Conservation (phyloP, 495 filamentous ascomycete genomes). For the Penicillium cataractarum region DNA sequence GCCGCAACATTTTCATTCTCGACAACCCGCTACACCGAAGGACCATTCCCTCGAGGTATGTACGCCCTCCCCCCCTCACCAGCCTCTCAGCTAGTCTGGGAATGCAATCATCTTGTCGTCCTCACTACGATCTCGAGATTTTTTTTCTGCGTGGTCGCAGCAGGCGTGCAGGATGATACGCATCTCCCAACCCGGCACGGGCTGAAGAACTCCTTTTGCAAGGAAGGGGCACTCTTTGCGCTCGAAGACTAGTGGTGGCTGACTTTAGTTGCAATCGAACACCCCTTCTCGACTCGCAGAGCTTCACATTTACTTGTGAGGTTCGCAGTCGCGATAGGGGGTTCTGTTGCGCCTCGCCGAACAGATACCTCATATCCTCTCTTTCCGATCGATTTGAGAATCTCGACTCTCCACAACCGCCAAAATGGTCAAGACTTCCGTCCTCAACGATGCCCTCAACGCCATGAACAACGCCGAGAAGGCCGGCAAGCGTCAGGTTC, state of each 20-base stretch:
- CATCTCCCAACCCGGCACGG: slow-evolving; percentile 72
- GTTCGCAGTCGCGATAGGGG: slow-evolving; percentile 6
- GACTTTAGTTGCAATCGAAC: slow-evolving; percentile 51
- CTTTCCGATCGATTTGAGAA: slow-evolving; percentile 75
- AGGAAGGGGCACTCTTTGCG: slow-evolving; percentile 86
- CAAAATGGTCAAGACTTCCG: slow-evolving; percentile 98
- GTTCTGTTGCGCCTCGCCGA: slow-evolving; percentile 18
- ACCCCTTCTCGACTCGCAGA: slow-evolving; percentile 8
- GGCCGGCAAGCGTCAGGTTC: slow-evolving; percentile 95
- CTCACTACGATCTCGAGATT: slow-evolving; percentile 7
- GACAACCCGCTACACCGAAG: slow-evolving; percentile 34
- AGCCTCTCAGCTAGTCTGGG: slow-evolving; percentile 56
- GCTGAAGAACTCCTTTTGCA: slow-evolving; percentile 89
- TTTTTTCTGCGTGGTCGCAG: slow-evolving; percentile 13
- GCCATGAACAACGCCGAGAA: slow-evolving; percentile 99
- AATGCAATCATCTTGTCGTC: slow-evolving; percentile 45
- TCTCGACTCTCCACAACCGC: slow-evolving; percentile 63
- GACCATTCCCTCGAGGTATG: slow-evolving; percentile 51
- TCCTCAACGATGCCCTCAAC: slow-evolving; percentile 99
- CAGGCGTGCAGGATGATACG: slow-evolving; percentile 61
- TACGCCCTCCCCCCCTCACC: slow-evolving; percentile 36
- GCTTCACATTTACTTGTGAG: slow-evolving; percentile 7
- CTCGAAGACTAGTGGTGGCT: slow-evolving; percentile 85
- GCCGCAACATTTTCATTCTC: slow-evolving; percentile 22
- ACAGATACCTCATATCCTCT: slow-evolving; percentile 78